phyloP scores from a whole-genome alignment of 768 basidiomycete genomes.

The Clitopilus passeckerianus region DNA sequence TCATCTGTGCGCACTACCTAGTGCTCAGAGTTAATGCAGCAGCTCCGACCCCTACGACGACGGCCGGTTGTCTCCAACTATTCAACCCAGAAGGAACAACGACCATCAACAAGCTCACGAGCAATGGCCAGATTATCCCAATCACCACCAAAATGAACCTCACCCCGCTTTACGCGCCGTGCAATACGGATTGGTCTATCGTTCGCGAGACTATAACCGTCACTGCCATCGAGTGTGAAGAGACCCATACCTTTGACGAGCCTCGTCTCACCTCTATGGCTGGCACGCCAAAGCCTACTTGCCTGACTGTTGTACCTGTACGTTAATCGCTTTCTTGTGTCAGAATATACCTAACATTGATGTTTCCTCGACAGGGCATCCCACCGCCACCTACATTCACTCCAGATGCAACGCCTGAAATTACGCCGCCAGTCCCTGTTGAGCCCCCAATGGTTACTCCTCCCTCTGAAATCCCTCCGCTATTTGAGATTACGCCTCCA shows the following conservation, averaged over 20 bases:
- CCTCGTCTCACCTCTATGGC: constrained; percentile 13
- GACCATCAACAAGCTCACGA: constrained; percentile 6
- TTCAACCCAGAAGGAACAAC: constrained; percentile 12
- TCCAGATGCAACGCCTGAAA: background rate
- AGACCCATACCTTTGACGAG: constrained; percentile 17
- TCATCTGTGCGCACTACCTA: background rate
- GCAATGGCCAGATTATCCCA: constrained; percentile 6
- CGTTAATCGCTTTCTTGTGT: background rate
- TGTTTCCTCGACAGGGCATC: too few relatives aligned
- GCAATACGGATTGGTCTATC: constrained; percentile 15
- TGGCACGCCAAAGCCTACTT: constrained; percentile 4
- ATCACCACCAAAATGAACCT: constrained; percentile 6
- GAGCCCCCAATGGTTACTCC: too few relatives aligned
- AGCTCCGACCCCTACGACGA: background rate
- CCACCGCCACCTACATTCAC: background rate
- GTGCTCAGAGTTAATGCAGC: background rate
- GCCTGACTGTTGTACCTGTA: background rate
- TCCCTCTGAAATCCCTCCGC: too few relatives aligned
- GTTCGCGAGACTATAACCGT: constrained; percentile 15
- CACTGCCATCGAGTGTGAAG: constrained; percentile 12
- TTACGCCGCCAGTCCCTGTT: background rate
- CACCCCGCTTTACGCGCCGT: constrained; percentile 17
- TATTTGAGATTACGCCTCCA: too few relatives aligned
- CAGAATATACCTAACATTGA: too few relatives aligned
- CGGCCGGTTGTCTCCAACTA: constrained; percentile 4